A percentile compares a stretch with the other conserved stretches of the same genome.
phyloP scores from a whole-genome alignment of 345 rosid species.

The Erysimum cheiranthoides region DNA sequence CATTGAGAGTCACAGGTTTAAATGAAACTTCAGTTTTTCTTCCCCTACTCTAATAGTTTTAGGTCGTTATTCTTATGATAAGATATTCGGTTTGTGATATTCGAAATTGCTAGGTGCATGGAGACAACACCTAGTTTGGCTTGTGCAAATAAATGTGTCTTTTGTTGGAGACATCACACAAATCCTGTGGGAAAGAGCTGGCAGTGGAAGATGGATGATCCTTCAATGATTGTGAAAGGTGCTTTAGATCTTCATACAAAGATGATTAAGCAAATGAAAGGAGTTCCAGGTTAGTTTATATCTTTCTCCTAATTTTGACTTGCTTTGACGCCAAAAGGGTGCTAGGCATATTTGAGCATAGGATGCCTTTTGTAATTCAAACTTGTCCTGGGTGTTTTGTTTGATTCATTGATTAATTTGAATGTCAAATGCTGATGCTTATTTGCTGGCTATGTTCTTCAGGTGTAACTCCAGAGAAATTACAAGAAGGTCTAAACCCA shows the following conservation, averaged over 20 bases:
- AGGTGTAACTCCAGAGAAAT: conserved; percentile 87
- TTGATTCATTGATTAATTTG: conserved; percentile 4
- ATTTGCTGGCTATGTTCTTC: conserved; percentile 32
- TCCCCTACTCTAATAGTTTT: not conserved
- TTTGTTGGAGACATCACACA: conserved; percentile 99
- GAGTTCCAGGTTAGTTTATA: conserved; percentile 83
- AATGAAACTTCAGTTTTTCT: conserved; percentile 8
- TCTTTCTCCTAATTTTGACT: not conserved
- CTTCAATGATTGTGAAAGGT: conserved; percentile 76
- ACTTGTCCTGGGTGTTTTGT: not conserved
- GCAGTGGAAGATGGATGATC: conserved; percentile 99
- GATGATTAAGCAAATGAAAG: conserved; percentile 98
- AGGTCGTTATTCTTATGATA: conserved; percentile 15
- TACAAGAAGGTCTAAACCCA: conserved; percentile 86
- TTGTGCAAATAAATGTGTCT: conserved; percentile 98
- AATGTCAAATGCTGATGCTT: conserved; percentile 6
- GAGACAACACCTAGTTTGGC: conserved; percentile 99
- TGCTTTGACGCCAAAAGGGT: not conserved
- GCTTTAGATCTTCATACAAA: conserved; percentile 87
- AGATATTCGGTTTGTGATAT: not conserved
- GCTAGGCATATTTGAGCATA: too few relatives aligned
- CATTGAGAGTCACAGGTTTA: conserved; percentile 97
- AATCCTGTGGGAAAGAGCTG: conserved; percentile 99
- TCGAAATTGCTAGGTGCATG: conserved; percentile 72
- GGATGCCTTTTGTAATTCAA: not conserved